These are phyloP conservation scores for Ustilago nuda DNA, from an alignment of 1,284 basidiomycete genomes.

Conservation along the genomic window DNA sequence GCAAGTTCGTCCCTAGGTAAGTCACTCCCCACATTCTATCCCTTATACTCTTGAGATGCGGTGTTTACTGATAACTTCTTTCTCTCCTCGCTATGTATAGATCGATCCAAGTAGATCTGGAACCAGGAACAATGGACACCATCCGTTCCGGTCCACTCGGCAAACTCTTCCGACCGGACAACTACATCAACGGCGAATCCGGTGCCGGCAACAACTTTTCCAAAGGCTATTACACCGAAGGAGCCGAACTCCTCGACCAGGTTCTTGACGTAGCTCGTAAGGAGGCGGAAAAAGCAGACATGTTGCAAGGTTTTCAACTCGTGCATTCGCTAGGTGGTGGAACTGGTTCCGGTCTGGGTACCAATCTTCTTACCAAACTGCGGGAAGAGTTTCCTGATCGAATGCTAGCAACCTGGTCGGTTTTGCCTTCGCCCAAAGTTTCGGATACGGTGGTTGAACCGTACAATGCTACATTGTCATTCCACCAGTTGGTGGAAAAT, in stretches of 20 bases:
- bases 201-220: slow-evolving; percentile 94
- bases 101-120: slow-evolving; percentile 89
- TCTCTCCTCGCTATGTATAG: slow-evolving; percentile 75
- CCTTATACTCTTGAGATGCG: background rate
- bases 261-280: slow-evolving; percentile 75
- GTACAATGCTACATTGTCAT: slow-evolving; percentile 89
- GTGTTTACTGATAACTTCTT: background rate
- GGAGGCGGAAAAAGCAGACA: slow-evolving; percentile 79
- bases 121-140: slow-evolving; percentile 86
- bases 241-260: slow-evolving; percentile 87
- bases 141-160: slow-evolving; percentile 78
- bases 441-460: slow-evolving; percentile 97
- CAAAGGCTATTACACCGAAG: slow-evolving; percentile 73
- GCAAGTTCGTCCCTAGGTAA: slow-evolving; percentile 67
- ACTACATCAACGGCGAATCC: slow-evolving; percentile 75
- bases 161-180: slow-evolving; percentile 86
- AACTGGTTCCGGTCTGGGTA: slow-evolving; percentile 67
- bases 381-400: slow-evolving; percentile 73
- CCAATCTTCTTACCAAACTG: slow-evolving; percentile 67
- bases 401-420: slow-evolving; percentile 92
- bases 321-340: slow-evolving; percentile 94
- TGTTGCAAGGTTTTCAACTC: slow-evolving; percentile 92
- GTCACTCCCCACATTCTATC: background rate
- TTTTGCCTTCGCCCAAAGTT: slow-evolving; percentile 91
- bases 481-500: slow-evolving; percentile 89